These are phyloP conservation scores for Morella rubra DNA, from an alignment of 306 rosid genomes.

Conservation along the genomic window DNA sequence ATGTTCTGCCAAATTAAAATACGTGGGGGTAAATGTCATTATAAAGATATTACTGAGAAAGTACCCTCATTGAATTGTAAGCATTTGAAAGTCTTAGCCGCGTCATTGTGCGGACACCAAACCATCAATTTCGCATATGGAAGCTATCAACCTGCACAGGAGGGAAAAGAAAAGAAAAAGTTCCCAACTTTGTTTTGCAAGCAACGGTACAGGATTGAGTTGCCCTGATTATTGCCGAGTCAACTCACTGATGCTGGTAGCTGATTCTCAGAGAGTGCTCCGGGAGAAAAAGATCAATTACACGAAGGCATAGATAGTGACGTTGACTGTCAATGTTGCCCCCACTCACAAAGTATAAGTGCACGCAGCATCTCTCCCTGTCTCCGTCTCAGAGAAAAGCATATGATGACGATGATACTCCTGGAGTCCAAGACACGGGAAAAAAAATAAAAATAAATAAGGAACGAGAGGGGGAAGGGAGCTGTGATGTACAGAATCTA, in stretches of 20 bases:
- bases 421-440: not conserved
- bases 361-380: constrained; percentile 65
- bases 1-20: too few relatives aligned
- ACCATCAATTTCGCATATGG: too few relatives aligned
- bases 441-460: not conserved
- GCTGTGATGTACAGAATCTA: constrained; percentile 33
- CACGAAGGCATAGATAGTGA: constrained; percentile 46
- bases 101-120: too few relatives aligned
- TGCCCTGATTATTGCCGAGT: not conserved
- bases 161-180: not conserved
- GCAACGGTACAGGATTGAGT: not conserved
- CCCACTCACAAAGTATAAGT: constrained; percentile 54
- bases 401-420: constrained; percentile 30
- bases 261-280: constrained; percentile 2
- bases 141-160: too few relatives aligned
- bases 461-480: too few relatives aligned
- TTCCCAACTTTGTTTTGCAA: not conserved
- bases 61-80: too few relatives aligned
- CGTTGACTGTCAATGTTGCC: constrained; percentile 47
- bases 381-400: constrained; percentile 19
- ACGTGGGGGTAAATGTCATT: too few relatives aligned
- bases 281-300: not conserved
- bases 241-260: not conserved
- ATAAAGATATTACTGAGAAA: too few relatives aligned
- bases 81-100: too few relatives aligned